Evolutionary conservation across 257 asterid genomes (phyloP).

Genomic region (Penstemon newberryi): DNA sequence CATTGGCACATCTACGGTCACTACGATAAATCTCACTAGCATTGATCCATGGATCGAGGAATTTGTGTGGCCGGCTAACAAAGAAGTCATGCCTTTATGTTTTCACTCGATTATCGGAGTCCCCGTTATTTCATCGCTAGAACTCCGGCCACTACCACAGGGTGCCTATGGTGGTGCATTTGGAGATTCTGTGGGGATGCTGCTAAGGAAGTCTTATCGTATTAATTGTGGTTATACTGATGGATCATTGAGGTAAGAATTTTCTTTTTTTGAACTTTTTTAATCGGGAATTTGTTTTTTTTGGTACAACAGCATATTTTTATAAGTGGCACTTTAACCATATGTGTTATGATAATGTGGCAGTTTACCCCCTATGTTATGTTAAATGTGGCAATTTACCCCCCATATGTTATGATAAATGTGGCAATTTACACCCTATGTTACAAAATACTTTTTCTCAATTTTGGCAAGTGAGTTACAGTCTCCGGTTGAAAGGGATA

Average conservation of each 20-base stretch:
- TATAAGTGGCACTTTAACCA: too few species aligned
- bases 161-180: slow-evolving; percentile 57
- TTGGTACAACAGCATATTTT: too few species aligned
- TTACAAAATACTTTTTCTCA: too few species aligned
- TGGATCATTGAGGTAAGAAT: slow-evolving; percentile 64
- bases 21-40: slow-evolving; percentile 68
- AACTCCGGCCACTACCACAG: slow-evolving; percentile 74
- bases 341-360: too few species aligned
- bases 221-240: slow-evolving; percentile 78
- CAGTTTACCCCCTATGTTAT: too few species aligned
- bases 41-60: slow-evolving; percentile 85
- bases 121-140: slow-evolving; percentile 78
- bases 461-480: too few species aligned
- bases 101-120: slow-evolving; percentile 69
- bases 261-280: neutral
- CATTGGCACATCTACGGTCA: slow-evolving; percentile 68
- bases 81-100: slow-evolving; percentile 62
- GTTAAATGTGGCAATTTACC: too few species aligned
- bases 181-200: slow-evolving; percentile 43
- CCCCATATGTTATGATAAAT: too few species aligned
- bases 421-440: too few species aligned
- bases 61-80: slow-evolving; percentile 55
- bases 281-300: too few species aligned
- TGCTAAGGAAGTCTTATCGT: slow-evolving; percentile 67
- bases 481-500: too few species aligned